These are phyloP conservation scores for Antitrichia curtipendula DNA, from an alignment of 225 moss, liverwort and hornwort species.

Conservation along the genomic window DNA sequence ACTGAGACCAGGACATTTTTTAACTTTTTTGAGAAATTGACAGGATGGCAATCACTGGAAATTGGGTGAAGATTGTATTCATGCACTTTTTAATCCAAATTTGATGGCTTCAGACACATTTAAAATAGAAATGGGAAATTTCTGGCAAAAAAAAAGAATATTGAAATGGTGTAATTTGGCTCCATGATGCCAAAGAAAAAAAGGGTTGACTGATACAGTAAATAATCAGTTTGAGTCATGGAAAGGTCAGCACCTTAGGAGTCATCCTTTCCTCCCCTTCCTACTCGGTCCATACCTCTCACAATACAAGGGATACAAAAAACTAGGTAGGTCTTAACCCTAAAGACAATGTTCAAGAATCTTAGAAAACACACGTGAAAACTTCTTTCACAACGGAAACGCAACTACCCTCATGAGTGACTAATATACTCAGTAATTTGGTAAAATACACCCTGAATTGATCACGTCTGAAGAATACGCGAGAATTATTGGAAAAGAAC, in stretches of 20 bases:
- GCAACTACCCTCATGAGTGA: neutral
- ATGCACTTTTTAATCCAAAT: neutral
- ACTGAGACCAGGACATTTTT: neutral
- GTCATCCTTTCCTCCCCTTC: neutral
- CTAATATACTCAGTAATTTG: neutral
- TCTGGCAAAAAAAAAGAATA: neutral
- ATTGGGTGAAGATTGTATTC: neutral
- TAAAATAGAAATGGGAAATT: neutral
- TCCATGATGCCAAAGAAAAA: neutral
- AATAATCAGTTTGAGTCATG: neutral
- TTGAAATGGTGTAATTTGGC: neutral
- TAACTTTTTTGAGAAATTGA: neutral
- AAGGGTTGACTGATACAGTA: too few species aligned
- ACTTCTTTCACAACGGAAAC: neutral
- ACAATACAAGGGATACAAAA: neutral
- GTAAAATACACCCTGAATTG: conserved; percentile 3
- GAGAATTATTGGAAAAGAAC: neutral
- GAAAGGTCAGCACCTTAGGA: neutral
- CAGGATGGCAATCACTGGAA: neutral
- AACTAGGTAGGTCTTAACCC: neutral
- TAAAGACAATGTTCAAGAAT: neutral
- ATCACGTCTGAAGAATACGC: neutral
- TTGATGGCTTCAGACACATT: neutral
- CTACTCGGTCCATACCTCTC: neutral
- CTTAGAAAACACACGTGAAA: neutral